These are phyloP conservation scores for Oryza punctata DNA, from an alignment of 176 grass and related monocot genomes.

Conservation along the genomic window DNA sequence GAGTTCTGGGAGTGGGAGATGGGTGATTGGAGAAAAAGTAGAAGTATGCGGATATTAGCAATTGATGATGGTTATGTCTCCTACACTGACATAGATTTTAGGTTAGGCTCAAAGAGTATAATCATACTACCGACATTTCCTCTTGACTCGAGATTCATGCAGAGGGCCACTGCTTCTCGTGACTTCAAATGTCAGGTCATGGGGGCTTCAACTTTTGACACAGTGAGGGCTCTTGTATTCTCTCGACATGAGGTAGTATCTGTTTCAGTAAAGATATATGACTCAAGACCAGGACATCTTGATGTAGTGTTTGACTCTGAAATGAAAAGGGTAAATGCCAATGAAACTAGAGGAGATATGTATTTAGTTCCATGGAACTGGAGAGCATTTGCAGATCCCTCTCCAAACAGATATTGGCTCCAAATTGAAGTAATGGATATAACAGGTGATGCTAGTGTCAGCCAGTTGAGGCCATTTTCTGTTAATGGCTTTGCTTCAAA, in stretches of 20 bases:
- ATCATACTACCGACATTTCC: slow-evolving; percentile 92
- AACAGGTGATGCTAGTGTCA: slow-evolving; percentile 64
- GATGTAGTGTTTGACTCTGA: slow-evolving; percentile 65
- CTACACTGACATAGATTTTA: slow-evolving; percentile 92
- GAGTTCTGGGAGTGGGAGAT: slow-evolving; percentile 99
- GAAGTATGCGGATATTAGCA: slow-evolving; percentile 81
- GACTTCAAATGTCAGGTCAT: slow-evolving; percentile 63
- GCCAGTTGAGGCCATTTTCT: slow-evolving; percentile 82
- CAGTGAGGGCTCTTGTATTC: slow-evolving; percentile 87
- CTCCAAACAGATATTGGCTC: slow-evolving; percentile 78
- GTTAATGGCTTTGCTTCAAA: slow-evolving; percentile 67
- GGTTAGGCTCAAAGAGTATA: slow-evolving; percentile 76
- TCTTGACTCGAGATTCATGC: slow-evolving; percentile 94
- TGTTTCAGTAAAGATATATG: slow-evolving; percentile 83
- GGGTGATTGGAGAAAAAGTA: slow-evolving; percentile 89
- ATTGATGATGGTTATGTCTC: slow-evolving; percentile 92
- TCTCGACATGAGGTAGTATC: slow-evolving; percentile 73
- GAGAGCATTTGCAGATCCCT: slow-evolving; percentile 85
- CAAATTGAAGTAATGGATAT: slow-evolving; percentile 81
- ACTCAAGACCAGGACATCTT: slow-evolving; percentile 66
- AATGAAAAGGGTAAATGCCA: slow-evolving; percentile 75
- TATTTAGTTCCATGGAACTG: slow-evolving; percentile 92
- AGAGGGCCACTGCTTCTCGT: slow-evolving; percentile 60
- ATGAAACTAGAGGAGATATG: slow-evolving; percentile 71
- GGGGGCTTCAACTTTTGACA: slow-evolving; percentile 63